Evolutionary conservation across 1,284 basidiomycete genomes (phyloP), one percentile per base, ranked within the genome.

Genomic region (Fomitopsis pinicola): DNA sequence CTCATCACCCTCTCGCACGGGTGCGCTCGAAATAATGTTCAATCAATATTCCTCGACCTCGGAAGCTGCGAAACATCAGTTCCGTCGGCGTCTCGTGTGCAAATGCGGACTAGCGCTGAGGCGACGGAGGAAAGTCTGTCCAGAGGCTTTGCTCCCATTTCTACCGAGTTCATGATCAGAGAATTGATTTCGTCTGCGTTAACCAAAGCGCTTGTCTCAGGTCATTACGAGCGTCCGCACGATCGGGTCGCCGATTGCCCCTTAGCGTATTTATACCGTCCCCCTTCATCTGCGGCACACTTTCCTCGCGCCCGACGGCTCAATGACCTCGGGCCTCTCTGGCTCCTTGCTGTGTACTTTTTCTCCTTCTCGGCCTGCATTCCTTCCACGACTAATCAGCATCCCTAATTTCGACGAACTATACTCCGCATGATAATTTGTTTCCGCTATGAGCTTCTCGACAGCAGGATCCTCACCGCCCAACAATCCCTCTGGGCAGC

Each of bases 271-370:
- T 66, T 26, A 55, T 46, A 59, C 66, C 62, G 59, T 64, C 55
- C 45, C 15, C 5, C 48, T 36, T 26, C 61, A 55, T 68, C 64
- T 62, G 64, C 64, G 63, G 67, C 63, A 59, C 64, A 58, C 62
- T 57, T 64, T 69, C 68, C 68, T 62, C 61, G 60, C 64, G 65
- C 66, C 63, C 61, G 64, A 64, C 63, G 62, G 50, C 64, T 59
- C 62, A 62, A 71, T 72, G 70, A 68, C 50, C 67, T 66, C 71
- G 67, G 70, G 68, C 66, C 70, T 68, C 65, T 66, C 67, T 66
- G 64, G 66, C 61, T 64, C 65, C 9, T 66, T 61, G 62, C 62
- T 71, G 67, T 69, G 71, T 67, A 71, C 68, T 68, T 64, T 66
- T 68, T 62, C 67, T 65, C 63, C 35, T 33, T 17, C 52, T 30